Conservation (phyloP, 2,329 filamentous ascomycete species). For the Byssochlamys sp. region DNA sequence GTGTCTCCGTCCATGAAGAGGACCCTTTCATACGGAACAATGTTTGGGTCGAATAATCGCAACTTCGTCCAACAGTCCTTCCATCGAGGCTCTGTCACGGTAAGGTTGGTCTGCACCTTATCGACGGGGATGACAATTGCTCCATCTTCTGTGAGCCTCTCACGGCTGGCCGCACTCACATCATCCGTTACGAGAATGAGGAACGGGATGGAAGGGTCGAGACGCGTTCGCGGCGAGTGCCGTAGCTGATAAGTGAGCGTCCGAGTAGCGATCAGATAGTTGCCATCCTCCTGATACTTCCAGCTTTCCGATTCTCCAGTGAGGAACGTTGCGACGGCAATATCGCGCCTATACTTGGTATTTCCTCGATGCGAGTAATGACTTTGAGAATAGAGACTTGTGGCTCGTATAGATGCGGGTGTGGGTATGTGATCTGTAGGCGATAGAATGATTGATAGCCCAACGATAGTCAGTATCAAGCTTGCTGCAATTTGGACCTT, state of each 20-base stretch:
- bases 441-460: neutral
- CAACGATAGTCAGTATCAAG: neutral
- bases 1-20: constrained; percentile 40
- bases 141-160: constrained; percentile 28
- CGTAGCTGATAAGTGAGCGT: constrained; percentile 35
- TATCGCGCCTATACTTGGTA: neutral
- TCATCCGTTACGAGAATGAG: constrained; percentile 29
- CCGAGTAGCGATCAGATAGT: constrained; percentile 32
- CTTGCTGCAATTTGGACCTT: neutral
- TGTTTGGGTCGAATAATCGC: constrained; percentile 25
- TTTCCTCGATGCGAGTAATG: neutral
- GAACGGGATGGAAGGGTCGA: constrained; percentile 24
- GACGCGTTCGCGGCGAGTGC: constrained; percentile 27
- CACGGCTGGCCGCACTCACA: constrained; percentile 21
- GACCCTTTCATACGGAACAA: constrained; percentile 33
- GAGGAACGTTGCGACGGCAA: constrained; percentile 27
- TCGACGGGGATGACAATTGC: constrained; percentile 31
- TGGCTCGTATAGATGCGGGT: neutral
- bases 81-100: constrained; percentile 20
- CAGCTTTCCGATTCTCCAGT: constrained; percentile 16
- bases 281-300: constrained; percentile 18
- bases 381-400: neutral
- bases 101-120: constrained; percentile 26
- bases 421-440: neutral
- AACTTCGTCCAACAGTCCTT: constrained; percentile 38